These are phyloP conservation scores for Aurinia saxatilis DNA, from an alignment of 345 rosid genomes.

Conservation along the genomic window DNA sequence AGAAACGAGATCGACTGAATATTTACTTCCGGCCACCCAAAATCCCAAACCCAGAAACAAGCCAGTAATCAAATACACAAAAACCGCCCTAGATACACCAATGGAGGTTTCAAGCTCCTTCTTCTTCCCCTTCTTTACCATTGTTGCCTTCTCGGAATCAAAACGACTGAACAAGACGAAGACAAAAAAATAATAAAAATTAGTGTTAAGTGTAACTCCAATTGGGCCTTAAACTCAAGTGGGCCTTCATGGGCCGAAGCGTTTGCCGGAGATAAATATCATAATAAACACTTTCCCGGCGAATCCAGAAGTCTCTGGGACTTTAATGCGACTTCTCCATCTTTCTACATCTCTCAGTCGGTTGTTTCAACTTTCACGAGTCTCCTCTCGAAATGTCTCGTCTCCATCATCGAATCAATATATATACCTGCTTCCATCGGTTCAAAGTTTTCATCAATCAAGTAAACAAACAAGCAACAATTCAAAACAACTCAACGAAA, in stretches of 20 bases:
- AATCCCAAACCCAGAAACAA: slow-evolving; percentile 39
- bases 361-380: neutral
- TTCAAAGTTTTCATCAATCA: neutral
- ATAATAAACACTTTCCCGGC: neutral
- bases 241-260: slow-evolving; percentile 1
- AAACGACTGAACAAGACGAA: neutral
- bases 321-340: neutral
- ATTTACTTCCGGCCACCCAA: slow-evolving; percentile 39
- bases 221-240: neutral
- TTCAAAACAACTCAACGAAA: neutral
- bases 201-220: neutral
- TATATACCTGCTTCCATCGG: slow-evolving; percentile 20
- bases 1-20: slow-evolving; percentile 50
- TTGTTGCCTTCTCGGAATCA: neutral
- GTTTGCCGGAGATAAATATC: neutral
- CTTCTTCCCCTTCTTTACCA: slow-evolving; percentile 19
- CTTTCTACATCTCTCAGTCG: neutral
- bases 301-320: slow-evolving; percentile 24
- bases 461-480: neutral
- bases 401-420: neutral
- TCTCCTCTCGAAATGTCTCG: slow-evolving; percentile 14
- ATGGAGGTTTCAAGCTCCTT: slow-evolving; percentile 1
- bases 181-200: neutral
- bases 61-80: slow-evolving; percentile 38
- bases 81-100: slow-evolving; percentile 12